Base-by-base conservation (phyloP, 768 basidiomycete species). In the Trametopsis cervina region DNA sequence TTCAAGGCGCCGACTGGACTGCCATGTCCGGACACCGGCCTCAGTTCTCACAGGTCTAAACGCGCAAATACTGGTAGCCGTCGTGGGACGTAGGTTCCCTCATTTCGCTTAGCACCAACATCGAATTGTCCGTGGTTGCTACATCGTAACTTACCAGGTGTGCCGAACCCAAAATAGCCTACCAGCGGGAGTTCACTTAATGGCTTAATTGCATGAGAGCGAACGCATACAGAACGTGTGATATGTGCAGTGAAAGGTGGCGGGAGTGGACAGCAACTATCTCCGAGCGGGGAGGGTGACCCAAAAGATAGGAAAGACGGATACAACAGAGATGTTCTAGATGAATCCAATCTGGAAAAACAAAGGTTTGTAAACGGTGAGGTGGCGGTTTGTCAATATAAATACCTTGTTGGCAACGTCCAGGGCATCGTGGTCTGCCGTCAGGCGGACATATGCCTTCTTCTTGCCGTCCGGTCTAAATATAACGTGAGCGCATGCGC, bases 381-480 rank as follows among this genome's bases (percentile, higher is more conserved):
- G 38, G 21, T 15, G 17, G 39, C 44, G 11, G 24, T 33, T 2
- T 27, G 22, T n/a, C n/a, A n/a, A 26, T 7, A 38, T 3, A 40
- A 61, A 43, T 46, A 92, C 89, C 85, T 92, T 94, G 85, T 97
- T 97, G 52, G 94, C 94, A 47, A 96, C 90, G 65, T 97, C 94
- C 60, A 97, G 69, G 29, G 94, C 94, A 61, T 97, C 94, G 67
- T 93, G 87, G 73, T 96, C 93, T n/a, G 92, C 68, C 18, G 92
- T 89, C 65, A 98, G 73, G 42, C 94, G 83, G 39, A 97, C 94
- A 66, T 96, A 99, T 37, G 96, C 96, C 85, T 98, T 98, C 78
- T 99, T 99, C 83, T 86, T 91, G 44, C 95, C 95, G 63, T 98
- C 96, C 45, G 95, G 96, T 66, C 89, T 93, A 50, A 24, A 35